Conservation (phyloP, 176 grass and related monocot species). For the Triticum aestivum region DNA sequence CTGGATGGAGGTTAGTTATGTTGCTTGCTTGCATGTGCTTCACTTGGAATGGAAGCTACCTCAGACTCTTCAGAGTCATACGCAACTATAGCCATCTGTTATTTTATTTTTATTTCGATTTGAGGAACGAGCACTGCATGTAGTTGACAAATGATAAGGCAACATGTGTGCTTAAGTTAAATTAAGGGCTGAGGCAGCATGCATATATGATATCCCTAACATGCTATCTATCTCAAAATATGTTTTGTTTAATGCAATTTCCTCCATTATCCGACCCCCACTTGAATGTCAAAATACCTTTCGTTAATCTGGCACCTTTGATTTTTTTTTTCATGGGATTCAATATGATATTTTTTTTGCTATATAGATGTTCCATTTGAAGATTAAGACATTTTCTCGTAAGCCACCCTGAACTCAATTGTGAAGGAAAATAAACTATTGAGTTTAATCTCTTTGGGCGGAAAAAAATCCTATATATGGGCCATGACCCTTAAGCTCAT, state of each 20-base stretch:
- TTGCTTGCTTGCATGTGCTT: conserved; percentile 26
- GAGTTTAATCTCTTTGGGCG: too few relatives aligned
- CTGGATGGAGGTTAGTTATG: neutral
- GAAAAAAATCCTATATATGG: too few relatives aligned
- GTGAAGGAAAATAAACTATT: too few relatives aligned
- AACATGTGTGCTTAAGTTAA: neutral
- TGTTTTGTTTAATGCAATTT: neutral
- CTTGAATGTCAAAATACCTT: neutral
- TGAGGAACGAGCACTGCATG: neutral
- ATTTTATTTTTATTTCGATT: neutral
- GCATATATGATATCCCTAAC: neutral
- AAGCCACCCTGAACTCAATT: too few relatives aligned
- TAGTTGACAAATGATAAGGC: neutral
- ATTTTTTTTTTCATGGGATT: too few relatives aligned
- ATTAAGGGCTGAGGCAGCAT: neutral
- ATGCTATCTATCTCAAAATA: neutral
- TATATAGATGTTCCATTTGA: neutral
- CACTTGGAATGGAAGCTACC: conserved; percentile 37
- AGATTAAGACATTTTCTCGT: too few relatives aligned
- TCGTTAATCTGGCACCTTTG: neutral
- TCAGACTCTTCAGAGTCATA: conserved; percentile 21
- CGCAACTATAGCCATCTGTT: neutral
- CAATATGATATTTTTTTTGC: neutral
- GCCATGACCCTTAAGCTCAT: too few relatives aligned
- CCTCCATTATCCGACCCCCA: neutral